Conservation (phyloP, 2,329 filamentous ascomycete species). For the Xylaria sp. region DNA sequence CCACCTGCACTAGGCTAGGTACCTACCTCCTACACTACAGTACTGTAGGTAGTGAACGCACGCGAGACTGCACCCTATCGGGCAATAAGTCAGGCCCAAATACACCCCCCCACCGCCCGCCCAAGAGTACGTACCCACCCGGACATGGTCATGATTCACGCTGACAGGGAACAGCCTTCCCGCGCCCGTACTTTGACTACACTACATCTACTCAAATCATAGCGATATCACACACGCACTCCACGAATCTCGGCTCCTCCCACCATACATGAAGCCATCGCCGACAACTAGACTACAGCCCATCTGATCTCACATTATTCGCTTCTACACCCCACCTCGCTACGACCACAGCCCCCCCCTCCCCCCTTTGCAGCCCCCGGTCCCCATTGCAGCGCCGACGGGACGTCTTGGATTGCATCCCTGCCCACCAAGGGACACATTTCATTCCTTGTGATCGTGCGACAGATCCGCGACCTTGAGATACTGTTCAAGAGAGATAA, state of each 20-base stretch:
- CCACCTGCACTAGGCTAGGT: too few species aligned
- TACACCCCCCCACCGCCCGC: not conserved
- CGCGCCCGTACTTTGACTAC: not conserved
- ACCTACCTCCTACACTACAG: too few species aligned
- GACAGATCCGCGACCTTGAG: conserved; percentile 29
- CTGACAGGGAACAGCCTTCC: conserved; percentile 7
- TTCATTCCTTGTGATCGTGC: conserved; percentile 14
- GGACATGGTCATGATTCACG: conserved; percentile 10
- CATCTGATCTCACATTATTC: not conserved
- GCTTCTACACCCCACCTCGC: too few species aligned
- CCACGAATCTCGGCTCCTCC: conserved; percentile 8
- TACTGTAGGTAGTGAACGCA: too few species aligned
- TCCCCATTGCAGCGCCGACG: not conserved
- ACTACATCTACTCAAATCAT: not conserved
- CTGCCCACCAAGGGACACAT: conserved; percentile 2
- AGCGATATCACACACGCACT: not conserved
- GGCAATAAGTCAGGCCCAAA: conserved; percentile 4
- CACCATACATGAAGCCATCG: conserved; percentile 4
- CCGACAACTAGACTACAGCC: not conserved
- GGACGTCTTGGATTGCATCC: not conserved
- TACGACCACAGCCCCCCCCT: not conserved
- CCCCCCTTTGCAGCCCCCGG: too few species aligned
- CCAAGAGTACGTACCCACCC: conserved; percentile 6
- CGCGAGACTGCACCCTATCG: too few species aligned
- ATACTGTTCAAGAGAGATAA: conserved; percentile 2